Evolutionary conservation across 176 grass and related monocot genomes (phyloP).

Genomic region (Triticum dicoccoides): DNA sequence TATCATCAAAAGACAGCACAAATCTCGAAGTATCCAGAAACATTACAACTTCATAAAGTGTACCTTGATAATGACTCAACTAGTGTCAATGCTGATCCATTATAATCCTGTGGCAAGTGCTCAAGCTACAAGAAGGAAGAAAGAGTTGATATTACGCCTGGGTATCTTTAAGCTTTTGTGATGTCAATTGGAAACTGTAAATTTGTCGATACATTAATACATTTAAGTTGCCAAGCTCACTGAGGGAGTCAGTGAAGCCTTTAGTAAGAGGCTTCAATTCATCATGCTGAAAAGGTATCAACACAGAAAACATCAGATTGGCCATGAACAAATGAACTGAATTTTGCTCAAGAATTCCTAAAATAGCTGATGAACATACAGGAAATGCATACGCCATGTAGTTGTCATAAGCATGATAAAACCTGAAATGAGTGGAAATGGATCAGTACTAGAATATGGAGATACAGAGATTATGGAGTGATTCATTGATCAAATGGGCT

Average conservation of each 20-base stretch:
- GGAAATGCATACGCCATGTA: conserved; percentile 98
- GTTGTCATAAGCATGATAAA: conserved; percentile 99
- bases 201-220: conserved; percentile 59
- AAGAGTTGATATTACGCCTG: conserved; percentile 1
- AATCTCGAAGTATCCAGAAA: conserved; percentile 12
- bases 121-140: conserved; percentile 71
- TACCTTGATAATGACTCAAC: conserved; percentile 98
- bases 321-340: conserved; percentile 7
- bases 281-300: conserved; percentile 74
- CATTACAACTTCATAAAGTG: conserved; percentile 29
- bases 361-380: conserved; percentile 43
- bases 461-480: too few species aligned
- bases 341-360: neutral
- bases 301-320: conserved; percentile 21
- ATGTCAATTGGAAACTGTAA: conserved; percentile 31
- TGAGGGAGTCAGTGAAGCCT: conserved; percentile 89
- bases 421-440: conserved; percentile 62
- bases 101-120: conserved; percentile 78
- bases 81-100: conserved; percentile 81
- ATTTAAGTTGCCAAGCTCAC: conserved; percentile 97
- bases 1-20: neutral
- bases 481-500: too few species aligned
- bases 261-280: conserved; percentile 91
- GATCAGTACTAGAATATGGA: conserved; percentile 10
- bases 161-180: conserved; percentile 9